Conservation (phyloP, 306 rosid species). For the Prunus mume region DNA sequence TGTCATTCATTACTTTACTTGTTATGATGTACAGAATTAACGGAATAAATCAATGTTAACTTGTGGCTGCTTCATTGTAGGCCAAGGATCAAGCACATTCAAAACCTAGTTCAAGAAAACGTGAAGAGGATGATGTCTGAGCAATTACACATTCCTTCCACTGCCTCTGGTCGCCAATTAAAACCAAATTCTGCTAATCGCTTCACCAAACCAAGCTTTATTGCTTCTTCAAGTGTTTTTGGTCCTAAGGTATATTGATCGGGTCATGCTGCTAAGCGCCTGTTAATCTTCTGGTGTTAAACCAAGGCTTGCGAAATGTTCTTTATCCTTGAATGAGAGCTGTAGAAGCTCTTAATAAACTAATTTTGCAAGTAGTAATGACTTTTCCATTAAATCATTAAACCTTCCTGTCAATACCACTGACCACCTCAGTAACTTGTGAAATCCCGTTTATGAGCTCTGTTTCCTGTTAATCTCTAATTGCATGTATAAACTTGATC, state of each 20-base stretch:
- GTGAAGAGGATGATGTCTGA: conserved; percentile 69
- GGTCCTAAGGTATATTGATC: conserved; percentile 64
- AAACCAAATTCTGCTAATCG: conserved; percentile 31
- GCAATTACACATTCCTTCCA: conserved; percentile 52
- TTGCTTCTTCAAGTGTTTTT: conserved; percentile 81
- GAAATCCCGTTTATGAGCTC: too few relatives aligned
- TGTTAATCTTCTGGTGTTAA: neutral
- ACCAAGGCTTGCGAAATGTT: neutral
- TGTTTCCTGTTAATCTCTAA: too few relatives aligned
- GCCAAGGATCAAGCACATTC: conserved; percentile 76
- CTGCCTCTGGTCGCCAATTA: conserved; percentile 37
- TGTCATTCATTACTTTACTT: neutral
- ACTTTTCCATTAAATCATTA: too few relatives aligned
- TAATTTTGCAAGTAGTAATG: too few relatives aligned
- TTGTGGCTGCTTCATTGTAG: conserved; percentile 34
- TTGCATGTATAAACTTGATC: too few relatives aligned
- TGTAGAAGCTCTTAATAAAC: too few relatives aligned
- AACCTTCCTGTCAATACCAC: too few relatives aligned
- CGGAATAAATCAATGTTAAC: neutral
- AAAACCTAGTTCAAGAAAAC: conserved; percentile 50
- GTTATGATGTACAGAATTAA: neutral
- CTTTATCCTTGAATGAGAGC: neutral
- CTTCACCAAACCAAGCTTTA: conserved; percentile 56
- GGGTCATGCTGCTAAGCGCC: neutral
- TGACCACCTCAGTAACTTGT: too few relatives aligned